Evolutionary conservation across 768 basidiomycete genomes (phyloP), one percentile per base, ranked within the genome.

Genomic region (Boletus edulis): DNA sequence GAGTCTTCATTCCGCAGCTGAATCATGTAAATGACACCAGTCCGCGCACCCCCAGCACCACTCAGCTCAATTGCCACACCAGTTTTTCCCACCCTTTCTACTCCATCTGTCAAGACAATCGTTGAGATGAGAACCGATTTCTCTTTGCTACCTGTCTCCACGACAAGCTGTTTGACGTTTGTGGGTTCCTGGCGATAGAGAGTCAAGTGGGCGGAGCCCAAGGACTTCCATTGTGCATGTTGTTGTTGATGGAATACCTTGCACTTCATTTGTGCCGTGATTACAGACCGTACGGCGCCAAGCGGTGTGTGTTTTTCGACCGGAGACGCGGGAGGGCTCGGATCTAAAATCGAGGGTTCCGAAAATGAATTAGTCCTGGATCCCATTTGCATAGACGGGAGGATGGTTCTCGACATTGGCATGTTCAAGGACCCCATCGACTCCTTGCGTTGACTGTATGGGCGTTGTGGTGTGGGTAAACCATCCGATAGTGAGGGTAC

Each of bases 51-150:
- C 53, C 85, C 80, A 1, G 70, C 60, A 75, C 95, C 91, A 71
- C 91, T 94, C 49, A 99, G 74, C 72, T 98, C 96, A 58, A 99
- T 87, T 43, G 97, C 97, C 39, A 99, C 88, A 14, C 97, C 97
- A 3, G 96, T 98, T 75, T 96, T 98, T 20, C 92, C 97, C n/a
- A 99, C 96, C 44, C 96, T 81, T 73, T 99, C 97, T 27, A 98
- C 96, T 9, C 95, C 97, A 69, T 98, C 95, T 5, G 87, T 92
- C 49, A 98, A 76, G 31, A 99, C 91, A 58, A 98, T 97, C 7
- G 97, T 98, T 40, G 93, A 96, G 59, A 99, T 94, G 40, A 98
- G 71, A 61, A 93, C 77, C 5, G 84, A 78, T 62, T 86, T 87
- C 52, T 85, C 81, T 67, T 83, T 88, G 63, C 80, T 81, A 58